Conservation (phyloP, 768 basidiomycete species). For the Lepiota subincarnata region DNA sequence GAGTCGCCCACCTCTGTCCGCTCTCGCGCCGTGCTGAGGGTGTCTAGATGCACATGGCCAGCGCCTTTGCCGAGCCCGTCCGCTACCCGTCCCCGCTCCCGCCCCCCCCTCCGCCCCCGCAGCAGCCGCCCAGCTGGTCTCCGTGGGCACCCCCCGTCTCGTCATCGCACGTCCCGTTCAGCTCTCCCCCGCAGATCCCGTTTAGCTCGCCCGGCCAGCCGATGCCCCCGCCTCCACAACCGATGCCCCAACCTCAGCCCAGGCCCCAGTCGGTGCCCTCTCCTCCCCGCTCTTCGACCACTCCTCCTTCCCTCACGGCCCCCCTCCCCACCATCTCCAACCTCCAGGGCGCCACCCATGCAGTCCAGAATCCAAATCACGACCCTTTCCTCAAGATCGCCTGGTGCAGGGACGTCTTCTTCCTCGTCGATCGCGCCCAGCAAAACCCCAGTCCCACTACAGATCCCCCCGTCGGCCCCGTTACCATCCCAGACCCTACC, state of each 20-base stretch:
- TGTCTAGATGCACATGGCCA: conserved; percentile 49
- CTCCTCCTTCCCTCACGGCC: conserved; percentile 58
- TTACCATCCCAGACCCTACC: conserved; percentile 52
- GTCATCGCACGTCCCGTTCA: neutral
- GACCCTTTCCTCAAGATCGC: conserved; percentile 60
- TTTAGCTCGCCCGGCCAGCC: conserved; percentile 17
- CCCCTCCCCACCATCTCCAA: conserved; percentile 63
- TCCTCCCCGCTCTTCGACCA: conserved; percentile 44
- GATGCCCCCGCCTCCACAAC: conserved; percentile 17
- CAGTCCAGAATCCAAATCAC: conserved; percentile 50
- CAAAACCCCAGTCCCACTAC: conserved; percentile 19
- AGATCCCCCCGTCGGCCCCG: conserved; percentile 48
- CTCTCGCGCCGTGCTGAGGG: neutral
- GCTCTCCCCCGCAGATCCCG: conserved; percentile 17
- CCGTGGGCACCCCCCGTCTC: conserved; percentile 15
- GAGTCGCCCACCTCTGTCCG: conserved; percentile 23
- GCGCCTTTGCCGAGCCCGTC: conserved; percentile 46
- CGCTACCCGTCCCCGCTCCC: conserved; percentile 14
- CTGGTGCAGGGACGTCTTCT: conserved; percentile 83
- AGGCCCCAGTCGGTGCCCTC: conserved; percentile 32
- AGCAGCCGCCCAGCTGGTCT: conserved; percentile 13
- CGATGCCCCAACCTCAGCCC: conserved; percentile 37
- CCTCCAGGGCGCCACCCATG: conserved; percentile 46
- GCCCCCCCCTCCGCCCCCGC: conserved; percentile 10
- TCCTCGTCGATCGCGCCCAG: conserved; percentile 65